Evolutionary conservation across 148 eudicot species (phyloP), one percentile per base, ranked within the genome.

Genomic region (Euryodendron excelsum): DNA sequence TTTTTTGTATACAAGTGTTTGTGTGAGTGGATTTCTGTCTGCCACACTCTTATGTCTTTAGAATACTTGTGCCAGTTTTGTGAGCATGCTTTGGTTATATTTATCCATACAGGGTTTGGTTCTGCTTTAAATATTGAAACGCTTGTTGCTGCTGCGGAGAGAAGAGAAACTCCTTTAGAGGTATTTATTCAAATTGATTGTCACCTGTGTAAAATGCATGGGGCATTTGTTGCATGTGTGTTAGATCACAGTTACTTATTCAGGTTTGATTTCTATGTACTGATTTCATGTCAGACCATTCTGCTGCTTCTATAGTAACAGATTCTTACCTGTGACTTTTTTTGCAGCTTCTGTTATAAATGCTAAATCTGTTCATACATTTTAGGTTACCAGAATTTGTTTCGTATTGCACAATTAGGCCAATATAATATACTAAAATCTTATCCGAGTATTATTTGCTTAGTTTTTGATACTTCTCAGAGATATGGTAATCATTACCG

Each of bases 61-160:
- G 1, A 13, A 10, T 60, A 63, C 21, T 31, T 10, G 30, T 33
- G 45, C 39, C 27, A 61, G 61, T 48, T 59, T 76, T 64, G 59
- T 64, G 21, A 41, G 30, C 25, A 39, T 67, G 48, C 18, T 67
- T 67, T 53, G 45, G 45, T 41, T 14, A 13, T 28, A 27, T 55
- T 25, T 34, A 59, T 18, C 28, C 39, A 34, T 73, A 41, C 89
- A 95, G 99, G 99, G 79, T 95, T 95, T 89, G 99, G 99, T 80
- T 95, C 97, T 73, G 97, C 97, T 28, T 85, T 93, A 58, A 95
- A 87, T 80, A 95, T 93, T 81, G 99, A 93, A 83, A 95, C 99
- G 60, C 97, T 95, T 77, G 92, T 93, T 85, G 96, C 96, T 89
- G 99, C 99, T 76, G 96, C 99, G 55, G 99, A 95, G 80, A 89